A percentile compares a stretch with the other conserved stretches of the same genome.
Conservation (phyloP, 2,329 filamentous ascomycete species). For the Dactylellina cionopaga region DNA sequence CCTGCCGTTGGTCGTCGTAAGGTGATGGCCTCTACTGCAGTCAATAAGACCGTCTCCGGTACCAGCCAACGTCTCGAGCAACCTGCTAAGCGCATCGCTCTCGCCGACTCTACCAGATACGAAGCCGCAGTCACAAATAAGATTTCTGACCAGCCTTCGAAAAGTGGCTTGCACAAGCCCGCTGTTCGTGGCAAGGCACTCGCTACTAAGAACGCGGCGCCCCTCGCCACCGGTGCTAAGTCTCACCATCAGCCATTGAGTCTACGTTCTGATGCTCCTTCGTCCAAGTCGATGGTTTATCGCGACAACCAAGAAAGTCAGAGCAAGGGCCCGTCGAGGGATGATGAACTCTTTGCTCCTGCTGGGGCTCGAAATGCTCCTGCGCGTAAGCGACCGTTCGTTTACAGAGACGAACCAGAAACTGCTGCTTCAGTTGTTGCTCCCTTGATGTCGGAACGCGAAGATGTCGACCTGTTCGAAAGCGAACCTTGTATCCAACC, state of each 20-base stretch:
- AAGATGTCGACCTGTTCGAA: no score
- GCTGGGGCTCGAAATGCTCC: not conserved
- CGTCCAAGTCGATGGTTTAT: constrained; percentile 25
- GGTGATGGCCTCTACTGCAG: constrained; percentile 32
- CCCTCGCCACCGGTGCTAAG: constrained; percentile 33
- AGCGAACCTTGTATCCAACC: no score
- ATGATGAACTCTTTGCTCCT: not conserved
- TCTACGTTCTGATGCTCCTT: constrained; percentile 4
- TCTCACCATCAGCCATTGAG: constrained; percentile 3
- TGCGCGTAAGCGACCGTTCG: constrained; percentile 19
- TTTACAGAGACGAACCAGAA: constrained; percentile 36
- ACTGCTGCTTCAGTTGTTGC: not conserved
- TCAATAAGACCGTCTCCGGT: constrained; percentile 18
- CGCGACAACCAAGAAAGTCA: constrained; percentile 25
- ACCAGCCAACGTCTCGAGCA: constrained; percentile 34
- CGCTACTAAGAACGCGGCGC: constrained; percentile 30
- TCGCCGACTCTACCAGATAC: constrained; percentile 36
- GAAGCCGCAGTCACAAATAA: constrained; percentile 21
- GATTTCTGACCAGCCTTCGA: constrained; percentile 10
- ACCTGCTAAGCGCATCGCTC: constrained; percentile 40
- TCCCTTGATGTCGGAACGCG: no score
- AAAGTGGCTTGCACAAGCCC: constrained; percentile 32
- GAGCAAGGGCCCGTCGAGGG: not conserved
- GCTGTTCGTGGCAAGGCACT: constrained; percentile 40
- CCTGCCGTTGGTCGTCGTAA: constrained; percentile 32